Percentiles rank a stretch among this genome's conserved stretches.
These are phyloP conservation scores for Adansonia gregorii DNA, from an alignment of 441 rosid species.

Conservation along the genomic window DNA sequence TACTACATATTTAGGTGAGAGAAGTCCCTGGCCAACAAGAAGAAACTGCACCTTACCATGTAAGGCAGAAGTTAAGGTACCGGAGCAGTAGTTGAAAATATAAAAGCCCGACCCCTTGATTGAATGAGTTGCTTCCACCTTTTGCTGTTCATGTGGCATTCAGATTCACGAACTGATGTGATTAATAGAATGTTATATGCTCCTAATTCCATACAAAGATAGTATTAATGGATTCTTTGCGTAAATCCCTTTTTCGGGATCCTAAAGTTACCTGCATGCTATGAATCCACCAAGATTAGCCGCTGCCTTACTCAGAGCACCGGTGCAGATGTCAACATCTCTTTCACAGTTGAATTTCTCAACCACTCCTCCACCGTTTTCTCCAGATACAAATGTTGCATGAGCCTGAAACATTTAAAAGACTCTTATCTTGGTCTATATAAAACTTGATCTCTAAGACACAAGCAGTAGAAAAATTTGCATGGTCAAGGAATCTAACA, in stretches of 20 bases:
- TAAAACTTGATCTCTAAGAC: too few relatives aligned
- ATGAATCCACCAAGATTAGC: constrained; percentile 97
- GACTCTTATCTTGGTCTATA: too few relatives aligned
- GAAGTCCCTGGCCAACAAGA: too few relatives aligned
- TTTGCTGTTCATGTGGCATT: constrained; percentile 53
- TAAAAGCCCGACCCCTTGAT: constrained; percentile 84
- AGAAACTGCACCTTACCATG: constrained; percentile 47
- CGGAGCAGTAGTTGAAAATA: constrained; percentile 79
- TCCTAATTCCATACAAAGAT: not conserved
- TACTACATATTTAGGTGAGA: too few relatives aligned
- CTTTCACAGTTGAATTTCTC: constrained; percentile 80
- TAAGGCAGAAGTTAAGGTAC: constrained; percentile 82
- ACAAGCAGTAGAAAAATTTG: too few relatives aligned
- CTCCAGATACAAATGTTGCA: constrained; percentile 92
- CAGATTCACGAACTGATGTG: too few relatives aligned
- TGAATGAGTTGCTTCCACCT: constrained; percentile 86
- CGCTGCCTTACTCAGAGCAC: constrained; percentile 93
- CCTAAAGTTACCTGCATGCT: constrained; percentile 74
- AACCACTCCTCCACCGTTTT: constrained; percentile 86
- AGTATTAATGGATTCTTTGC: too few relatives aligned
- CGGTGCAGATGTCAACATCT: constrained; percentile 79
- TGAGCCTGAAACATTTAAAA: constrained; percentile 61
- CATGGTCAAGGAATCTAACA: too few relatives aligned
- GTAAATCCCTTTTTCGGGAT: too few relatives aligned
- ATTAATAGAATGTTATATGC: too few relatives aligned